Evolutionary conservation across 2,329 filamentous ascomycete species (phyloP), one percentile per base, ranked within the genome.

Genomic region (Stagonosporopsis vannaccii): DNA sequence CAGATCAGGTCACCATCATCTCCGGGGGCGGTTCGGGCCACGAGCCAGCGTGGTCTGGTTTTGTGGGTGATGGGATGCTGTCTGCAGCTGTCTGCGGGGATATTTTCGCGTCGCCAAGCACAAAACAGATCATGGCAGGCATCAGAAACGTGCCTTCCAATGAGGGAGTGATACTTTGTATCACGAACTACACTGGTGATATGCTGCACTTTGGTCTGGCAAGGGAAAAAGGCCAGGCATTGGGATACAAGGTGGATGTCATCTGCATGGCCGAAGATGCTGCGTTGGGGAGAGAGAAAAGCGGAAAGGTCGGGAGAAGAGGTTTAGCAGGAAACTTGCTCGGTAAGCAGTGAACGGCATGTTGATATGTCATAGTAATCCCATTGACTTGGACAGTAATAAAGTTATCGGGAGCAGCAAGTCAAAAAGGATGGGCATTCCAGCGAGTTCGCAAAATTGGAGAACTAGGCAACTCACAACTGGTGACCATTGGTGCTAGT

Each of bases 321-420:
- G 81, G 81, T 2, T 61, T 84, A 25, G 81, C 81, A 39, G 81
- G 80, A 1, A 84, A 84, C 65, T 63, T 82, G 25, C 70, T 83
- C 20, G 78, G 76, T 75, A 60, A 45, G 63, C 58, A 15, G 3
- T 25, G 13, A 6, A 8, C n/a, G 6, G 15, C 28, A n/a, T 2
- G n/a, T 17, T 13, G 1, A 2, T 43, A 19, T 20, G 13, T 25
- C n/a, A 12, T 25, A 8, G 15, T 13, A 32, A 15, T 9, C 6
- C 26, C 15, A 25, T 61, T 69, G 36, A 71, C 32, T 13, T 12
- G n/a, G 4, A 6, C 41, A 79, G 81, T 81, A 0, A 72, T 81
- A 37, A 82, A 81, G 60, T 70, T 82, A 6, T 76, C 77, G 53
- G 80, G 80, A 8, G 77, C 77, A 25, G 79, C 79, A n/a, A 76